Evolutionary conservation across 2,329 filamentous ascomycete species (phyloP), one percentile per base, ranked within the genome.

Genomic region (Simplicillium sp.): DNA sequence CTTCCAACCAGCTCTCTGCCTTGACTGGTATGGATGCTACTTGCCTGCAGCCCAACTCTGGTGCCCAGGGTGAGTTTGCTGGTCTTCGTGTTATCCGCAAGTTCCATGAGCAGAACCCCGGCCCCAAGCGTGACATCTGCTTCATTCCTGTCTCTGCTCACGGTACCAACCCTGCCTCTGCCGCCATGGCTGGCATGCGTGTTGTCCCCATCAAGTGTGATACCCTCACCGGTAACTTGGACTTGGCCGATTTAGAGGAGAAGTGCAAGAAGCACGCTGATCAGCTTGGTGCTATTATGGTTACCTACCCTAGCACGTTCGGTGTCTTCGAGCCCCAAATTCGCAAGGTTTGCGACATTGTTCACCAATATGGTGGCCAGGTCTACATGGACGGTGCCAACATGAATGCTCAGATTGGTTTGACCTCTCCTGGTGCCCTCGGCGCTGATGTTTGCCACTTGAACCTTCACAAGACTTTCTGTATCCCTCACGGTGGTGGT

Each of bases 341-440:
- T 59, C 92, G 88, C 68, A 77, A 84, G 56, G 88, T 82, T 13
- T 95, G 88, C 62, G 70, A 87, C 41, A 69, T 94, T 25, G 87
- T 97, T 14, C 90, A 97, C 66, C 64, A 84, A 48, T 70, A 94
- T 56, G 90, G 90, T 39, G 90, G 90, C 9, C 87, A 94, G 57
- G 90, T 97, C 13, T 97, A 96, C 70, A 96, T 97, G 90, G 90
- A 97, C 58, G 90, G 90, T 37, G 90, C 90, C 49, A 97, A 97
- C 68, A 92, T 96, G 87, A 97, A 96, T 58, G 90, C 90, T 14
- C 90, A 97, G 64, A 96, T 97, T 48, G 90, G 90, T 11, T 75
- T 97, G 11, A 95, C 87, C 68, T 94, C 87, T 1, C 90, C 90
- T 2, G 90, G 90, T 32, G 88, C 94, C 60, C 94, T 97, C 50